Evolutionary conservation across 768 basidiomycete genomes (phyloP).

Genomic region (Chalciporus pseudorubinellus): DNA sequence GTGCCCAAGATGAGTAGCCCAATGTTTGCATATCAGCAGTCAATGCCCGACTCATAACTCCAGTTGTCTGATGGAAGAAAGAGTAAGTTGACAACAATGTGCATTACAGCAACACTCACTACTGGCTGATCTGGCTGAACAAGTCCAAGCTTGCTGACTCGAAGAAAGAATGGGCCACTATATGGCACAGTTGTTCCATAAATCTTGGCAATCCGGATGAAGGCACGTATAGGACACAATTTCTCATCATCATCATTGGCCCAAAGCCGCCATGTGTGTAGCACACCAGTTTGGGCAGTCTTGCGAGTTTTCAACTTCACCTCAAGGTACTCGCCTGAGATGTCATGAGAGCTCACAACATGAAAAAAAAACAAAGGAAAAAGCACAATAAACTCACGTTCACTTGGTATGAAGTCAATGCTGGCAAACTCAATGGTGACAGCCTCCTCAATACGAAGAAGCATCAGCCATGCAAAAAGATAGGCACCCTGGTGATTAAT

Average conservation of each 20-base stretch:
- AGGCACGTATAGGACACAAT: slow-evolving; percentile 17
- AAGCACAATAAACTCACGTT: neutral
- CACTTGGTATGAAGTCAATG: slow-evolving; percentile 9
- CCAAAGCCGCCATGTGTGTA: slow-evolving; percentile 12
- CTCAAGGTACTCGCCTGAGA: slow-evolving; percentile 5
- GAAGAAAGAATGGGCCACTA: neutral
- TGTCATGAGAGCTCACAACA: no score
- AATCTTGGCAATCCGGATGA: slow-evolving; percentile 12
- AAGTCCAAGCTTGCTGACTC: neutral
- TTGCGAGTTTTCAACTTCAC: slow-evolving; percentile 10
- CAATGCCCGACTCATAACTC: neutral
- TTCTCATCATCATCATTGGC: slow-evolving; percentile 18
- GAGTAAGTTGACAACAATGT: neutral
- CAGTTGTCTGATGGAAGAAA: neutral
- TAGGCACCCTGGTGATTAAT: slow-evolving; percentile 11
- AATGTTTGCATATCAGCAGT: neutral
- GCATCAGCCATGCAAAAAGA: slow-evolving; percentile 18
- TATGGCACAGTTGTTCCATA: neutral
- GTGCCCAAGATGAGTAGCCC: neutral
- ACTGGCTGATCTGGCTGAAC: neutral
- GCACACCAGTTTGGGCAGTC: slow-evolving; percentile 15
- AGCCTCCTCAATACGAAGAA: slow-evolving; percentile 18
- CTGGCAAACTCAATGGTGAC: slow-evolving; percentile 13
- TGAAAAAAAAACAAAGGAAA: neutral
- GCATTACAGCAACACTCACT: neutral